Evolutionary conservation across 768 basidiomycete species (phyloP).

Genomic region (Cantharellus cinnabarinus): DNA sequence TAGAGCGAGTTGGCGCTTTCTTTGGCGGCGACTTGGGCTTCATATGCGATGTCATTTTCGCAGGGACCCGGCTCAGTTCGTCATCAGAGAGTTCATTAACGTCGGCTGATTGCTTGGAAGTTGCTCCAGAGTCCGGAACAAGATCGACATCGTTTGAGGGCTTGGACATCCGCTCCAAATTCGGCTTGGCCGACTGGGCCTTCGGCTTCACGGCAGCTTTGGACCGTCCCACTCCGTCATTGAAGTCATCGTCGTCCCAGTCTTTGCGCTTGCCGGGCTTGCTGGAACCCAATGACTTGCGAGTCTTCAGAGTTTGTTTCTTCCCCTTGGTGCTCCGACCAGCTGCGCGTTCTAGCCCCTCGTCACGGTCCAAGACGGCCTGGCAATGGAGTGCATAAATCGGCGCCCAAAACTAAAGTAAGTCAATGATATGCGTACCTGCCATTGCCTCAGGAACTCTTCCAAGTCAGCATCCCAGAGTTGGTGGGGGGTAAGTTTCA

Average conservation of each 20-base stretch:
- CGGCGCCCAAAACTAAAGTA: neutral
- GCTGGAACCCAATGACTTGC: conserved; percentile 27
- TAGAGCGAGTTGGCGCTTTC: conserved; percentile 6
- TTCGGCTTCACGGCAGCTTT: conserved; percentile 7
- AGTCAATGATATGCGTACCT: conserved; percentile 28
- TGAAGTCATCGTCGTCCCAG: conserved; percentile 28
- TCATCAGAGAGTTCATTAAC: too few relatives aligned
- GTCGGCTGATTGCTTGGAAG: conserved; percentile 12
- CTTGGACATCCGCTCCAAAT: conserved; percentile 10
- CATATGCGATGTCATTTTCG: neutral
- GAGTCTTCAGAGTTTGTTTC: conserved; percentile 36
- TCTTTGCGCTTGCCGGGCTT: conserved; percentile 21
- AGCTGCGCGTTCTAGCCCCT: conserved; percentile 25
- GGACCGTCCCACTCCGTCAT: conserved; percentile 13
- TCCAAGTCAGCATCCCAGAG: conserved; percentile 88
- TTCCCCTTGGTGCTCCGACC: conserved; percentile 32
- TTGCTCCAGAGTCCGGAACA: neutral
- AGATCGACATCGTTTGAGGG: too few relatives aligned
- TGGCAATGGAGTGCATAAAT: conserved; percentile 1
- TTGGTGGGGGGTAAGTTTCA: conserved; percentile 57
- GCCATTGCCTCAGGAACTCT: conserved; percentile 63
- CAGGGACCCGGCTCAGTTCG: neutral
- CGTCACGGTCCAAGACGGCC: conserved; percentile 19
- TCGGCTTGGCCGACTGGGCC: conserved; percentile 17
- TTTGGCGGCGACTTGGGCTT: conserved; percentile 15